Evolutionary conservation across 2,329 filamentous ascomycete genomes (phyloP).

Genomic region (Fusarium musae): DNA sequence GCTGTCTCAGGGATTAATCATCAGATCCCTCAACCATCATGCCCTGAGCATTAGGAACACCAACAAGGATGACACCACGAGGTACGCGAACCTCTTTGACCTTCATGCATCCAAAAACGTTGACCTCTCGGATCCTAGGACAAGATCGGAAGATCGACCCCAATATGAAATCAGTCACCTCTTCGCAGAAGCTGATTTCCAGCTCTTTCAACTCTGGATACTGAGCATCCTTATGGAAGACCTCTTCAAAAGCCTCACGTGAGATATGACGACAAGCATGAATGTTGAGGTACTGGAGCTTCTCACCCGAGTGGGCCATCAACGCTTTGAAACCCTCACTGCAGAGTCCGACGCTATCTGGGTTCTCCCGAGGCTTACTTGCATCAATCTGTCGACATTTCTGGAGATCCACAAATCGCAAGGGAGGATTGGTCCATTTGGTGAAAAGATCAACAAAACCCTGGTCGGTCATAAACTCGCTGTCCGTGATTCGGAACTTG

Average conservation of each 20-base stretch:
- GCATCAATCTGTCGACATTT: constrained; percentile 83
- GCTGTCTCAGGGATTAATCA: constrained; percentile 15
- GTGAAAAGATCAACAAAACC: constrained; percentile 79
- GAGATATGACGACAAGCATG: constrained; percentile 86
- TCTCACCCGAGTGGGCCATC: constrained; percentile 82
- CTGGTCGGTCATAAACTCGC: constrained; percentile 78
- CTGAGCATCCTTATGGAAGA: constrained; percentile 69
- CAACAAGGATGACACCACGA: constrained; percentile 65
- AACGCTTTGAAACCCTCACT: constrained; percentile 80
- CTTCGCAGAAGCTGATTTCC: constrained; percentile 81
- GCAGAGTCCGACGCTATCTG: constrained; percentile 76
- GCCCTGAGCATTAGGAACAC: constrained; percentile 67
- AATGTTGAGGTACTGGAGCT: constrained; percentile 77
- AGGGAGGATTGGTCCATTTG: constrained; percentile 77
- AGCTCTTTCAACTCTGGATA: constrained; percentile 78
- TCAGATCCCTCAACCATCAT: constrained; percentile 66
- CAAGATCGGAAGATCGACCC: constrained; percentile 72
- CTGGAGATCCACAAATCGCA: constrained; percentile 78
- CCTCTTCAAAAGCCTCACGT: constrained; percentile 75
- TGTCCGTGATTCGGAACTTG: constrained; percentile 86
- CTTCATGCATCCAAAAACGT: constrained; percentile 74
- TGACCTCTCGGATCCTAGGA: constrained; percentile 67
- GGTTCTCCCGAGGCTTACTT: constrained; percentile 71
- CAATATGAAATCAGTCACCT: constrained; percentile 73
- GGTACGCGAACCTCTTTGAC: constrained; percentile 65